Base-by-base conservation (phyloP, 371 early-diverging fungal species). In the Syncephalastrum contaminatum region DNA sequence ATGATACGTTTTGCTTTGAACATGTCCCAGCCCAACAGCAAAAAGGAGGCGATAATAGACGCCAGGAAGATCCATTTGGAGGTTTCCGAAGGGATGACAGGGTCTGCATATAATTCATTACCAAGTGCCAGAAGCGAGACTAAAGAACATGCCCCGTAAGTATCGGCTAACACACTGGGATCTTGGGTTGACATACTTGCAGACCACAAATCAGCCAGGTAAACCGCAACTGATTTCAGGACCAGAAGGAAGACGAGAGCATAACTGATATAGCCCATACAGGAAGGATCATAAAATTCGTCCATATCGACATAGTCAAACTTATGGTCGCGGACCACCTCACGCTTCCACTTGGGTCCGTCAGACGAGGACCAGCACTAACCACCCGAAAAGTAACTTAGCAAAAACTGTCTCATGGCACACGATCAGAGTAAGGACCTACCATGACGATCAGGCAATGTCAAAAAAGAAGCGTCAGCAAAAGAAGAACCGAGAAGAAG, bases 271-370 rank as follows among this genome's bases (percentile, higher is more conserved):
- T 76, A 66, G n/a, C 72, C 64, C 39, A 62, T 40, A 53, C 66
- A 80, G 19, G 77, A 75, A 25, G 66, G 54, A 60, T 87, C 84
- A 43, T 81, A 60, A 72, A 91, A 93, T 60, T 92, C 93, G 8
- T 90, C 83, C 16, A 93, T 83, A 60, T 95, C 90, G 53, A 95
- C 80, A 75, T 83, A 90, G 66, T 93, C 93, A 68, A 95, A 95
- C 69, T 91, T 92, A 80, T 94, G 93, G 75, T 92, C 93, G 62
- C 81, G 82, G 46, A 91, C 84, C 48, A 82, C 73, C 75, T 92
- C 93, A 55, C 89, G 81, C 72, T 92, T 88, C 93, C 93, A 92
- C 50, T 80, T 73, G 13, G 83, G 80, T 13, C 78, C 77, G 60
- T 58, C 46, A 20, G 18, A 22, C n/a, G 18, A 18, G 25, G 22